A percentile compares a stretch with the other conserved stretches of the same genome.
Conservation (phyloP, 495 filamentous ascomycete genomes). For the Daldinia grandis region DNA sequence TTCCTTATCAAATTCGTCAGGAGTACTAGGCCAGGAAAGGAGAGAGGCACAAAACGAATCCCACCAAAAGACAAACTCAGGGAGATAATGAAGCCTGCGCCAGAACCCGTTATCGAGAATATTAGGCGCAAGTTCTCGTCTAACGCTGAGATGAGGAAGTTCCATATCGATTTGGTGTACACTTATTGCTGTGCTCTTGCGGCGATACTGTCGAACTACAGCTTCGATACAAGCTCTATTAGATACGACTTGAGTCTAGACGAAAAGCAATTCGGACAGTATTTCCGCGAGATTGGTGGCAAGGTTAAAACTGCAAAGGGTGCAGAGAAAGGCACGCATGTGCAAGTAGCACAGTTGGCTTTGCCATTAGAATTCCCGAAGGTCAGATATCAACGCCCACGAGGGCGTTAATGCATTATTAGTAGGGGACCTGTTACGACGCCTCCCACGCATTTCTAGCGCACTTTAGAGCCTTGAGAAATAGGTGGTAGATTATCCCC, state of each 20-base stretch:
- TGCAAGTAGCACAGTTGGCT: slow-evolving; percentile 72
- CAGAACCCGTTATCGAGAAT: slow-evolving; percentile 71
- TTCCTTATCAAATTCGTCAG: slow-evolving; percentile 69
- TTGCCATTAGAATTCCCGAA: slow-evolving; percentile 84
- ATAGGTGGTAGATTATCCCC: background rate
- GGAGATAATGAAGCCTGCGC: slow-evolving; percentile 56
- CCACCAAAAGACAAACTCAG: slow-evolving; percentile 60
- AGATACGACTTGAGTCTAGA: slow-evolving; percentile 82
- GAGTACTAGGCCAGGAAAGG: slow-evolving; percentile 47
- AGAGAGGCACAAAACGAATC: slow-evolving; percentile 52
- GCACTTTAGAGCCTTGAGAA: background rate
- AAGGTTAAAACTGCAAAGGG: slow-evolving; percentile 60
- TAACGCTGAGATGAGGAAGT: slow-evolving; percentile 64
- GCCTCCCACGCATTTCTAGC: background rate
- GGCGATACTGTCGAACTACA: slow-evolving; percentile 77
- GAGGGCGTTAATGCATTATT: slow-evolving; percentile 23
- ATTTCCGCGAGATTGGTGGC: slow-evolving; percentile 87
- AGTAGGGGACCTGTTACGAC: background rate
- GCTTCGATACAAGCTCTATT: slow-evolving; percentile 78
- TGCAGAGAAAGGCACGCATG: slow-evolving; percentile 57
- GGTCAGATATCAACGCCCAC: slow-evolving; percentile 40
- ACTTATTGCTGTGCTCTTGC: slow-evolving; percentile 74
- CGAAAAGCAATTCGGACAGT: slow-evolving; percentile 66
- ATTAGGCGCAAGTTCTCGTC: slow-evolving; percentile 76
- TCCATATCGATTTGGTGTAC: slow-evolving; percentile 69